phyloP scores from a whole-genome alignment of 192 early-diverging fungal genomes.

The Umbelopsis sp. region DNA sequence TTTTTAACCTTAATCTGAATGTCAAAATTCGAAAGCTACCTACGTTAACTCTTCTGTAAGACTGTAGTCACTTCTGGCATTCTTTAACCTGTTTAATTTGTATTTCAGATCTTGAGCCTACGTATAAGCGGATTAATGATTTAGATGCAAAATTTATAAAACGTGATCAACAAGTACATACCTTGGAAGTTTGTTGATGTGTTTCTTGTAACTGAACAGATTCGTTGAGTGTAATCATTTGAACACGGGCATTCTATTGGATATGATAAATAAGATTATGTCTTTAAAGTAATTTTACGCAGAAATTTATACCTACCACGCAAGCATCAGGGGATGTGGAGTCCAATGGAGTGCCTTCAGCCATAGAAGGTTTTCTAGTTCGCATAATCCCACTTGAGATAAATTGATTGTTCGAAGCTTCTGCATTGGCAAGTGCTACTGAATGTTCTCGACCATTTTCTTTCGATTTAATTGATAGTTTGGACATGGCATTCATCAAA shows the following conservation, averaged over 20 bases:
- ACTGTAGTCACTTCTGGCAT: not conserved
- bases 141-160: not conserved
- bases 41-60: conserved; percentile 1
- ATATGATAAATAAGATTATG: not conserved
- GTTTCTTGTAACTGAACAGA: conserved; percentile 22
- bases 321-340: not conserved
- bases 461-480: conserved; percentile 3
- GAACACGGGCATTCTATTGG: conserved; percentile 17
- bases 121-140: not conserved
- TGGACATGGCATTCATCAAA: conserved; percentile 16
- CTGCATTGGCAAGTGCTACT: conserved; percentile 25
- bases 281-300: not conserved
- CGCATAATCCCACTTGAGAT: conserved; percentile 24
- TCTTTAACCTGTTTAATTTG: conserved; percentile 17
- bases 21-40: not conserved
- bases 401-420: conserved; percentile 21
- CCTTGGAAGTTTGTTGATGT: conserved; percentile 4
- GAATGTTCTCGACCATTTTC: conserved; percentile 28
- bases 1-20: not conserved
- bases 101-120: conserved; percentile 8
- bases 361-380: conserved; percentile 15
- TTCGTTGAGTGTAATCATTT: conserved; percentile 27
- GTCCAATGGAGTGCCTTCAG: not conserved
- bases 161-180: not conserved
- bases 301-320: not conserved